Percentiles rank a stretch among this genome's conserved stretches.
Evolutionary conservation across 2,329 filamentous ascomycete genomes (phyloP).

Genomic region (Mariannaea elegans): DNA sequence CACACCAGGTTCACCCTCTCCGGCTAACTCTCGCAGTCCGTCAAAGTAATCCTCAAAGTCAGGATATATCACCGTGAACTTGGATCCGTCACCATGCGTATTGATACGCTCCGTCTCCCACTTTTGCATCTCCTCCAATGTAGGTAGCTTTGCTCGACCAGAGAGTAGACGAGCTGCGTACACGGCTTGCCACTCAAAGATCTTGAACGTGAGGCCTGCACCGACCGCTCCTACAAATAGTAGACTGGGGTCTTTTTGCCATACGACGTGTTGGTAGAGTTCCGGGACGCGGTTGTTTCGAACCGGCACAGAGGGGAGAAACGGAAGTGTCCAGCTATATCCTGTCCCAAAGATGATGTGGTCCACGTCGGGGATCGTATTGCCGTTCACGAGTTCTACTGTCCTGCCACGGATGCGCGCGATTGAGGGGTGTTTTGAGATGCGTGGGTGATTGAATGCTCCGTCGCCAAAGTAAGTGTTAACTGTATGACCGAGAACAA

Average conservation of each 20-base stretch:
- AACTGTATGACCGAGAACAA: slow-evolving; percentile 56
- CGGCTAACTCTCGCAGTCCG: slow-evolving; percentile 58
- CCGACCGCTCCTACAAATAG: slow-evolving; percentile 66
- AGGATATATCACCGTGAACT: slow-evolving; percentile 65
- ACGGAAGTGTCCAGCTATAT: slow-evolving; percentile 70
- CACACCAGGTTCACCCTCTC: slow-evolving; percentile 52
- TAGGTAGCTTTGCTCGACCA: slow-evolving; percentile 60
- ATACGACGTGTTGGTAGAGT: slow-evolving; percentile 67
- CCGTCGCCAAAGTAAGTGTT: slow-evolving; percentile 65
- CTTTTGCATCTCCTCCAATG: slow-evolving; percentile 55
- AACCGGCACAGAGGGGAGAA: slow-evolving; percentile 60
- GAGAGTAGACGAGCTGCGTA: slow-evolving; percentile 66
- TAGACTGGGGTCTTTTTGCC: slow-evolving; percentile 61
- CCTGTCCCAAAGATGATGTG: slow-evolving; percentile 73
- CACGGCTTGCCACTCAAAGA: slow-evolving; percentile 75
- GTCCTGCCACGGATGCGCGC: slow-evolving; percentile 53
- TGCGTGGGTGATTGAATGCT: slow-evolving; percentile 67
- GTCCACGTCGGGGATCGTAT: slow-evolving; percentile 62
- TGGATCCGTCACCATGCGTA: slow-evolving; percentile 62
- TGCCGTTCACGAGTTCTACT: slow-evolving; percentile 66
- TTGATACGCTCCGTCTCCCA: slow-evolving; percentile 68
- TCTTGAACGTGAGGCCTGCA: slow-evolving; percentile 70
- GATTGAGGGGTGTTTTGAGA: slow-evolving; percentile 57
- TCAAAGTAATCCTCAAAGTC: slow-evolving; percentile 74
- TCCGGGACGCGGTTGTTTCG: slow-evolving; percentile 64